Percentiles rank a stretch among this genome's conserved stretches.
Evolutionary conservation across 768 basidiomycete genomes (phyloP).

Genomic region (Filobasidium floriforme): DNA sequence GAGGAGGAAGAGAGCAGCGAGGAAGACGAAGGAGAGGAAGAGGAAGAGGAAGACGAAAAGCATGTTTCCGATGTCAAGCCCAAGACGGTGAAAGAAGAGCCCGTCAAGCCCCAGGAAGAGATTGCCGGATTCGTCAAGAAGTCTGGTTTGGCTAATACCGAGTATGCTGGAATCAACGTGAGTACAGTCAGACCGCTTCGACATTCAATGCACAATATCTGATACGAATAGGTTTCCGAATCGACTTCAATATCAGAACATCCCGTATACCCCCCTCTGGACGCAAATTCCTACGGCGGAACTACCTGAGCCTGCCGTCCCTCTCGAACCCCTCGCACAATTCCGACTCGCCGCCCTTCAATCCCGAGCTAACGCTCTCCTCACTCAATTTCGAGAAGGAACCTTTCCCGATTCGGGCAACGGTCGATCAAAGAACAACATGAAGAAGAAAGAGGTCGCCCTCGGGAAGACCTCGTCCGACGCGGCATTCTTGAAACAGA

Average conservation of each 20-base stretch:
- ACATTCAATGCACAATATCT: background rate
- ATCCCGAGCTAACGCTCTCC: conserved; percentile 25
- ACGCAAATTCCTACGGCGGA: conserved; percentile 23
- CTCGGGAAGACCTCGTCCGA: conserved; percentile 55
- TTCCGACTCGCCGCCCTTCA: conserved; percentile 21
- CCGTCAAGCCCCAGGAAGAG: conserved; percentile 28
- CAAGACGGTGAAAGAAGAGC: conserved; percentile 33
- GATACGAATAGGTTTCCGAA: background rate
- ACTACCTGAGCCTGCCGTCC: conserved; percentile 15
- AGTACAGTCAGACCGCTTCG: conserved; percentile 20
- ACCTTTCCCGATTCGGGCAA: conserved; percentile 17
- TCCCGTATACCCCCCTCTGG: conserved; percentile 34
- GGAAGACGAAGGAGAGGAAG: conserved; percentile 51
- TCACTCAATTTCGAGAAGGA: conserved; percentile 36
- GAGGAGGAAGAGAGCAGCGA: conserved; percentile 45
- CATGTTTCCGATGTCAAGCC: conserved; percentile 18
- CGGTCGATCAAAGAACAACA: conserved; percentile 1
- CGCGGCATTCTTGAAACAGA: conserved; percentile 69
- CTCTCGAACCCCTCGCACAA: conserved; percentile 16
- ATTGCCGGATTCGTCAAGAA: conserved; percentile 19
- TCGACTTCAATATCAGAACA: conserved; percentile 19
- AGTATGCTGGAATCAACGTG: conserved; percentile 18
- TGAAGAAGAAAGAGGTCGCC: conserved; percentile 13
- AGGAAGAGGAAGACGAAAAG: conserved; percentile 50
- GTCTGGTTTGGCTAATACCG: conserved; percentile 11